Conservation (phyloP, 164 flowering plant species). For the Sextonia rubra region DNA sequence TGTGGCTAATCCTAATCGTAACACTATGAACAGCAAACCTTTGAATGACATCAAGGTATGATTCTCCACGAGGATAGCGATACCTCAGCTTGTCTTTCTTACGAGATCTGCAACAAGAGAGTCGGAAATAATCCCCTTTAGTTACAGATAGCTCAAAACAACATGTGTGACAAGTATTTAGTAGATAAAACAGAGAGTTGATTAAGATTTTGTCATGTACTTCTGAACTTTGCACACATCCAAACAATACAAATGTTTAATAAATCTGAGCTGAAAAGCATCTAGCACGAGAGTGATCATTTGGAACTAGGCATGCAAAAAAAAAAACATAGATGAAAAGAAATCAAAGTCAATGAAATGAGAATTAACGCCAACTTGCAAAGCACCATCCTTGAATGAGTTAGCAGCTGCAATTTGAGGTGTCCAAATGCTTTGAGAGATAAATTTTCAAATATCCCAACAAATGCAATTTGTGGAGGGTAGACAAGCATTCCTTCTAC, state of each 20-base stretch:
- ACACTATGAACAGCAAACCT: constrained; percentile 43
- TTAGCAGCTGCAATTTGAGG: not conserved
- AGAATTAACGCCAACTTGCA: too few species aligned
- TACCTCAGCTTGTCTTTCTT: constrained; percentile 94
- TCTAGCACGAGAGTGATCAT: not conserved
- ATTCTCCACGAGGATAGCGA: constrained; percentile 98
- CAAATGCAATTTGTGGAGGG: not conserved
- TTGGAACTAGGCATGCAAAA: not conserved
- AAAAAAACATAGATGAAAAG: not conserved
- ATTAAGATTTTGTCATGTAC: not conserved
- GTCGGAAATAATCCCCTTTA: not conserved
- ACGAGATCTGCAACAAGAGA: constrained; percentile 57
- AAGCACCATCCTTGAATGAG: not conserved
- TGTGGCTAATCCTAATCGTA: not conserved
- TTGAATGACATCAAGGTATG: constrained; percentile 96
- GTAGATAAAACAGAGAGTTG: not conserved
- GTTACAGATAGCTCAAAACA: not conserved
- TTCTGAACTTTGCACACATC: not conserved
- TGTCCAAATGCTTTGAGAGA: not conserved
- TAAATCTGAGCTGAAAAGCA: not conserved
- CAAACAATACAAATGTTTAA: not conserved
- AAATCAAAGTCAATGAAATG: too few species aligned
- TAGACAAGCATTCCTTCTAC: too few species aligned
- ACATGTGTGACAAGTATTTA: not conserved
- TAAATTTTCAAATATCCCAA: not conserved